Evolutionary conservation across 192 early-diverging fungal genomes (phyloP).

Genomic region (Entomortierella beljakovae): DNA sequence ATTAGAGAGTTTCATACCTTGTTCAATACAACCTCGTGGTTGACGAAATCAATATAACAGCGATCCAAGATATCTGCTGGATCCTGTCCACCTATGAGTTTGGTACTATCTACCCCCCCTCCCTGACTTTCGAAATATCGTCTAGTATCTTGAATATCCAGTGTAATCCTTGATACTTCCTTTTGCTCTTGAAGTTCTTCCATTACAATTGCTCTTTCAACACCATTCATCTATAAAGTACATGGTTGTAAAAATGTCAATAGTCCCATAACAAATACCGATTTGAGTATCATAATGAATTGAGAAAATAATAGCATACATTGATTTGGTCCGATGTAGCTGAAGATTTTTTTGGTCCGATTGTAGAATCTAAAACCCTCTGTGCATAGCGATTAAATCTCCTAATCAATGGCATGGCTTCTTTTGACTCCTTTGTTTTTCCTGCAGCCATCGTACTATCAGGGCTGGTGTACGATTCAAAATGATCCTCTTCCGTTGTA

Average conservation of each 20-base stretch:
- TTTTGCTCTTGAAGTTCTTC: constrained; percentile 72
- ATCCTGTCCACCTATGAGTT: constrained; percentile 30
- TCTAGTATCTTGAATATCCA: constrained; percentile 81
- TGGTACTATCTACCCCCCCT: constrained; percentile 32
- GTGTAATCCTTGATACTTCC: constrained; percentile 59
- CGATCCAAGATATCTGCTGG: constrained; percentile 39
- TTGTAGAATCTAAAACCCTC: constrained; percentile 73
- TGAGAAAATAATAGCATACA: constrained; percentile 8
- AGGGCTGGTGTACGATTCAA: constrained; percentile 57
- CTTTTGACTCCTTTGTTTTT: constrained; percentile 44
- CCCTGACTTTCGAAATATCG: constrained; percentile 83
- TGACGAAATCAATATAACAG: constrained; percentile 13
- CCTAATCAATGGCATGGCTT: constrained; percentile 84
- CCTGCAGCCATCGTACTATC: constrained; percentile 43
- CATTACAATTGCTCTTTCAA: constrained; percentile 72
- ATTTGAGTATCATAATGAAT: neutral
- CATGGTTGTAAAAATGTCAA: neutral
- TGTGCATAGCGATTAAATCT: constrained; percentile 92
- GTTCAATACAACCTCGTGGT: constrained; percentile 18
- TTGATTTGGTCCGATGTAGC: constrained; percentile 25
- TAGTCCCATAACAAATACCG: constrained; percentile 1
- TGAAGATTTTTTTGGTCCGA: constrained; percentile 26
- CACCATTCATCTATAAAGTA: constrained; percentile 57
- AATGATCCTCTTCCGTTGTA: constrained; percentile 83
- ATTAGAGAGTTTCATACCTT: constrained; percentile 6